Evolutionary conservation across 768 basidiomycete genomes (phyloP).

Genomic region (Lentinula raphanica): DNA sequence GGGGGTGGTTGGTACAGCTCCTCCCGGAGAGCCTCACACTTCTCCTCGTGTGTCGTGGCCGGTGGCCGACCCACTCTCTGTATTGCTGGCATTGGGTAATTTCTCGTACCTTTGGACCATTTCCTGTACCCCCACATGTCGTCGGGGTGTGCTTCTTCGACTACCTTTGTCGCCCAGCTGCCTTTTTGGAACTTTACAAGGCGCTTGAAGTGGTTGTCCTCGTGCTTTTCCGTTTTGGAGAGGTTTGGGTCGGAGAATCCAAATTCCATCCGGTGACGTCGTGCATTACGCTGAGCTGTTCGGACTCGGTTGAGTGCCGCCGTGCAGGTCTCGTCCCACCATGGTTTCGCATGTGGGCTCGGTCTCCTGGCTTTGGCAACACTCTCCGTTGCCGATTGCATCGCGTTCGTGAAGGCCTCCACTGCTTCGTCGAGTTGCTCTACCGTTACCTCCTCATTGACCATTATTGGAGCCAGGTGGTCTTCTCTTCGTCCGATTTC

Average conservation of each 20-base stretch:
- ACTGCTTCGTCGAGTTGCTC: constrained; percentile 3
- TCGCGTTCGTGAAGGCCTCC: too few relatives aligned
- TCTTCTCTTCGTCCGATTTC: neutral
- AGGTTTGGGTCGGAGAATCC: neutral
- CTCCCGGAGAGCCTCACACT: neutral
- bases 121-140: constrained; percentile 20
- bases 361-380: neutral
- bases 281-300: neutral
- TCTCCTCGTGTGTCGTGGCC: neutral
- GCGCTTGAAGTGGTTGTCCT: constrained; percentile 16
- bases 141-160: constrained; percentile 13
- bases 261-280: neutral
- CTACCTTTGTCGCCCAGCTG: constrained; percentile 14
- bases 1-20: neutral
- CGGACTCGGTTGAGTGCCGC: constrained; percentile 6
- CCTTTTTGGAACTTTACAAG: constrained; percentile 16
- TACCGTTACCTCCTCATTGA: neutral
- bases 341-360: constrained; percentile 9
- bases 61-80: constrained; percentile 5
- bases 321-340: constrained; percentile 18
- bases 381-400: constrained; percentile 6
- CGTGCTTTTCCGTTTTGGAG: neutral
- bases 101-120: constrained; percentile 18
- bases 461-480: neutral
- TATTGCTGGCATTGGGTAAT: constrained; percentile 23